Percentiles rank a stretch among this genome's conserved stretches.
Conservation (phyloP, 2,329 filamentous ascomycete genomes). For the Pestalotiopsis sp. region DNA sequence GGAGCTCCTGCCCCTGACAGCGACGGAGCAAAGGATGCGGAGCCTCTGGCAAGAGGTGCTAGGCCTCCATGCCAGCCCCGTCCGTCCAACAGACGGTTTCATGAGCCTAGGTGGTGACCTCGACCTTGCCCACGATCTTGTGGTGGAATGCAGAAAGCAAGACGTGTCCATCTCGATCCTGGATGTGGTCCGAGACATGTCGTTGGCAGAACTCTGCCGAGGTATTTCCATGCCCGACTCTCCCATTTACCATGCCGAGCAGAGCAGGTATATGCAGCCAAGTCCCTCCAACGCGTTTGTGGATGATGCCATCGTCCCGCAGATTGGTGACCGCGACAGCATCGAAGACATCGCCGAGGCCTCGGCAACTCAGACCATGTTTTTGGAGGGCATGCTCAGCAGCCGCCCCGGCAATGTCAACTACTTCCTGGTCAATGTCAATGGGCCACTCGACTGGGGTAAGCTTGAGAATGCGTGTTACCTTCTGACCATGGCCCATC, state of each 20-base stretch:
- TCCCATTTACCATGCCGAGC: slow-evolving; percentile 13
- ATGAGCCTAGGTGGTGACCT: slow-evolving; percentile 48
- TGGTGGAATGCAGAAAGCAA: slow-evolving; percentile 44
- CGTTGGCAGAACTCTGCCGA: slow-evolving; percentile 48
- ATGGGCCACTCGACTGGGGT: slow-evolving; percentile 40
- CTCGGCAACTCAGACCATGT: slow-evolving; percentile 47
- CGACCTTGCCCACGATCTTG: slow-evolving; percentile 44
- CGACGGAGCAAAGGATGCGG: slow-evolving; percentile 49
- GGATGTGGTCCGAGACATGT: slow-evolving; percentile 42
- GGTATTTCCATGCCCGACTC: slow-evolving; percentile 25
- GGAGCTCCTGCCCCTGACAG: slow-evolving; percentile 50
- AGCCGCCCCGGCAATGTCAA: slow-evolving; percentile 43
- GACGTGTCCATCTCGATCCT: slow-evolving; percentile 42
- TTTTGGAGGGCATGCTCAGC: slow-evolving; percentile 49
- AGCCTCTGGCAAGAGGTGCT: slow-evolving; percentile 49
- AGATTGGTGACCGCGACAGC: slow-evolving; percentile 40
- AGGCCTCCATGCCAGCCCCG: slow-evolving; percentile 36
- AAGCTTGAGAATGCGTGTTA: slow-evolving; percentile 49
- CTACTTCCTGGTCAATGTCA: slow-evolving; percentile 51
- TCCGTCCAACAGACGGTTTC: slow-evolving; percentile 47
- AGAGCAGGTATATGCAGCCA: slow-evolving; percentile 11
- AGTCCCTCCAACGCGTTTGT: slow-evolving; percentile 36
- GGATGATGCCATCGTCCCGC: slow-evolving; percentile 42
- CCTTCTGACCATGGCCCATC: slow-evolving; percentile 45
- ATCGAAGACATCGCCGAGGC: slow-evolving; percentile 52